These are phyloP conservation scores for Aotearoamyces nothofagi DNA, from an alignment of 2,329 filamentous ascomycete genomes.

Conservation along the genomic window DNA sequence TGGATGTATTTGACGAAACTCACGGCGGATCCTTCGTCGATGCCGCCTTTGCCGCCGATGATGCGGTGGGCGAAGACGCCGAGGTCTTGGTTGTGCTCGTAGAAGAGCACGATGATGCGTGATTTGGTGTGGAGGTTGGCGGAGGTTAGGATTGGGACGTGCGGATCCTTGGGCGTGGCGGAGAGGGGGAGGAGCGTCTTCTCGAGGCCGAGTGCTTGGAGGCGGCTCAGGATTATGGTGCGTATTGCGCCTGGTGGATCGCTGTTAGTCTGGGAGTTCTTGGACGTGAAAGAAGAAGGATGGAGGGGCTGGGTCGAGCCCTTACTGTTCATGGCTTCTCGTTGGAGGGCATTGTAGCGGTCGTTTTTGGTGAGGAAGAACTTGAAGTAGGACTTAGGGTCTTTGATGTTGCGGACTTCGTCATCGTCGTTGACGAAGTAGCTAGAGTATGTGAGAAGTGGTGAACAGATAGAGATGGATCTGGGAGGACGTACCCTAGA, in stretches of 20 bases:
- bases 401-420: constrained; percentile 53
- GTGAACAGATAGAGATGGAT: constrained; percentile 1
- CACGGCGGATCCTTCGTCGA: constrained; percentile 56
- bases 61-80: constrained; percentile 61
- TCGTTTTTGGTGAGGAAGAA: constrained; percentile 59
- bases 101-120: constrained; percentile 60
- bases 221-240: constrained; percentile 42
- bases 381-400: constrained; percentile 57
- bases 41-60: constrained; percentile 44
- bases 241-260: constrained; percentile 41
- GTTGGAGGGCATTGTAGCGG: constrained; percentile 63
- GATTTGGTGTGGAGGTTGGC: constrained; percentile 35
- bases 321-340: constrained; percentile 59
- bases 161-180: constrained; percentile 29
- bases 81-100: constrained; percentile 56
- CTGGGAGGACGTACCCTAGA: constrained; percentile 45
- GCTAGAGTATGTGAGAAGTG: constrained; percentile 25
- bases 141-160: constrained; percentile 55
- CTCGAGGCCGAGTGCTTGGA: constrained; percentile 42
- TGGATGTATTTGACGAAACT: constrained; percentile 38
- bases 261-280: constrained; percentile 1
- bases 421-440: constrained; percentile 68
- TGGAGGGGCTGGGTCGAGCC: background rate
- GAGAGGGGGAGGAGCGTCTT: constrained; percentile 46
- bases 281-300: background rate